Percentiles rank a stretch among this genome's conserved stretches.
These are phyloP conservation scores for Lepidium campestre DNA, from an alignment of 441 rosid species.

Conservation along the genomic window DNA sequence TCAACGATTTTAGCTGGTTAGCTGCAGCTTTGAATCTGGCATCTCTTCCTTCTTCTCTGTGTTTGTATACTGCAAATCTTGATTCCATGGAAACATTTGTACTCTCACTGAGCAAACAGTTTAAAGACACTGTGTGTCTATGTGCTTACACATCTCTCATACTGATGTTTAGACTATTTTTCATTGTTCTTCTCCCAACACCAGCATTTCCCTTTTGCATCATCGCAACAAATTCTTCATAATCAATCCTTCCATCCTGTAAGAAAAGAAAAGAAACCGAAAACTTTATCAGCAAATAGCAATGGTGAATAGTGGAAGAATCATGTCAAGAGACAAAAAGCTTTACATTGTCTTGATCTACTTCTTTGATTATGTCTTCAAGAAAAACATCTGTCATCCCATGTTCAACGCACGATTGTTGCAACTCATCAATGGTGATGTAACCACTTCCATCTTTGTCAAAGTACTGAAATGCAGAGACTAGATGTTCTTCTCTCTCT, in stretches of 20 bases:
- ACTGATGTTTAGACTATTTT: slow-evolving; percentile 85
- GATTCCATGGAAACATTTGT: slow-evolving; percentile 3
- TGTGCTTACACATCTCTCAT: slow-evolving; percentile 61
- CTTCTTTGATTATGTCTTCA: slow-evolving; percentile 89
- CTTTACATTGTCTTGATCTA: slow-evolving; percentile 85
- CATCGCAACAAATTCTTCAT: slow-evolving; percentile 95
- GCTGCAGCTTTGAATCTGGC: background rate
- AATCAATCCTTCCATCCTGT: slow-evolving; percentile 95
- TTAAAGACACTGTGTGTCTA: background rate
- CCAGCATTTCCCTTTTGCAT: slow-evolving; percentile 96
- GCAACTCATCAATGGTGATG: slow-evolving; percentile 96
- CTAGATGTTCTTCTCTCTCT: slow-evolving; percentile 95
- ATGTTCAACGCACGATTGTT: slow-evolving; percentile 89
- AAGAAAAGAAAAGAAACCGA: background rate
- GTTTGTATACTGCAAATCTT: slow-evolving; percentile 2
- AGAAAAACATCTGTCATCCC: slow-evolving; percentile 87
- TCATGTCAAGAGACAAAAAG: background rate
- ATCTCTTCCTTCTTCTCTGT: background rate
- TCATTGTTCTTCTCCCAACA: slow-evolving; percentile 87
- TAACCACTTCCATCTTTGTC: slow-evolving; percentile 97
- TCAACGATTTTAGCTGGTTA: background rate
- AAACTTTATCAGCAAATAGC: background rate
- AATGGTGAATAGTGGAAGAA: background rate
- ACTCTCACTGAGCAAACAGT: background rate
- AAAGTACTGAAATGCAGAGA: slow-evolving; percentile 91